These are phyloP conservation scores for Leishmania martiniquensis DNA, from an alignment of 208 protist genomes.

Conservation along the genomic window DNA sequence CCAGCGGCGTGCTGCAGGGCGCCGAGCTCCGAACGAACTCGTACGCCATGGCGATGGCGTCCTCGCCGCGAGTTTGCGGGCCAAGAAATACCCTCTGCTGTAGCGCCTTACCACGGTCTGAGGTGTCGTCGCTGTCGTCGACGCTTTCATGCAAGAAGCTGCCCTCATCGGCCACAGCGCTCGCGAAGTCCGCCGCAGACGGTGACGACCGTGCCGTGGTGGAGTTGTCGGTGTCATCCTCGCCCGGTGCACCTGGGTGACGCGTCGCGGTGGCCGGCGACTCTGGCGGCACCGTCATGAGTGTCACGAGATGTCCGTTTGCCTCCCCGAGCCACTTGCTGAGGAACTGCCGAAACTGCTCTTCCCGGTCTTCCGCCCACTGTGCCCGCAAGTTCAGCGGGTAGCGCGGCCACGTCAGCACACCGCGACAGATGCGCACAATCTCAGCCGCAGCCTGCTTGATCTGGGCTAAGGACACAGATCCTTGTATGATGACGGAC, in stretches of 20 bases:
- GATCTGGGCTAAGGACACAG: not conserved
- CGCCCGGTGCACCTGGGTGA: not conserved
- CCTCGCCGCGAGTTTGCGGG: not conserved
- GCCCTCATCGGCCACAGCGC: not conserved
- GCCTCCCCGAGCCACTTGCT: not conserved
- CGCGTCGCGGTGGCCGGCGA: not conserved
- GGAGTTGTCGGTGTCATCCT: not conserved
- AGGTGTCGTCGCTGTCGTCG: not conserved
- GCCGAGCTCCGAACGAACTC: conserved; percentile 7
- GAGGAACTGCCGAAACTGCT: conserved; percentile 5
- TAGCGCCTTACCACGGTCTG: not conserved
- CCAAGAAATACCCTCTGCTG: not conserved
- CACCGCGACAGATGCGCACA: not conserved
- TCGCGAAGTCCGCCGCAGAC: not conserved
- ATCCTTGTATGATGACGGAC: conserved; percentile 1
- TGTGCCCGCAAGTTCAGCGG: conserved; percentile 2
- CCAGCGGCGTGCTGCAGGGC: conserved; percentile 12
- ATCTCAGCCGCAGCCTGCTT: not conserved
- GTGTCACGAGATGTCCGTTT: conserved; percentile 2
- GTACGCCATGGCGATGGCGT: not conserved
- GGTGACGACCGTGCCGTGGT: not conserved
- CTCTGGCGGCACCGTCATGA: not conserved
- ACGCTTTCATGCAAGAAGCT: not conserved
- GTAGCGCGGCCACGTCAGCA: conserved; percentile 5
- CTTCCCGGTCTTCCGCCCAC: conserved; percentile 1